Percentiles rank a stretch among this genome's conserved stretches.
Evolutionary conservation across 345 rosid species (phyloP).

Genomic region (Populus pruinosa): DNA sequence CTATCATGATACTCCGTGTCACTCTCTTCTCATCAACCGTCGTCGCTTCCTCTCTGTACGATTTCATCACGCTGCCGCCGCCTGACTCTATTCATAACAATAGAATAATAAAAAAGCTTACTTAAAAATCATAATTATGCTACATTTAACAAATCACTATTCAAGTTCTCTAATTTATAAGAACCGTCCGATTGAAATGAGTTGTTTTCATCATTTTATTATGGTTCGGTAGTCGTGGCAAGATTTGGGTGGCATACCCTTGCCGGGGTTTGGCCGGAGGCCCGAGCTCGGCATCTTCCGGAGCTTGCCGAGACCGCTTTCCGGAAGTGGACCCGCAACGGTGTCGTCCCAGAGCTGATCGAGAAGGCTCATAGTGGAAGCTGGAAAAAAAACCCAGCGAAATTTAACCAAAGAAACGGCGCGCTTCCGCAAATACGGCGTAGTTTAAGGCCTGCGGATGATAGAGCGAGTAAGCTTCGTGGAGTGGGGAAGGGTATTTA

Average conservation of each 20-base stretch:
- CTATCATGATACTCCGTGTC: conserved; percentile 80
- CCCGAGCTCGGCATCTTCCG: conserved; percentile 62
- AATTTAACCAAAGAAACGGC: background rate
- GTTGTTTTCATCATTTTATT: background rate
- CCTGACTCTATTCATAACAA: conserved; percentile 43
- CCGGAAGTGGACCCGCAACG: conserved; percentile 94
- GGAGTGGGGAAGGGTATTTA: conserved; percentile 22
- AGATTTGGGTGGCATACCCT: conserved; percentile 54
- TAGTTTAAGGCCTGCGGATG: background rate
- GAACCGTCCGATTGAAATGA: background rate
- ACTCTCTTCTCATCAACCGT: conserved; percentile 49
- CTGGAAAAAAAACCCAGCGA: background rate
- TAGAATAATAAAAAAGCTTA: background rate
- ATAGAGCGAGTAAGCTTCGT: background rate
- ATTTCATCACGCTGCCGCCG: conserved; percentile 44
- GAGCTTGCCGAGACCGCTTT: conserved; percentile 92
- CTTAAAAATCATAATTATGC: background rate
- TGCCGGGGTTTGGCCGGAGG: conserved; percentile 65
- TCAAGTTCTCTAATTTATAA: background rate
- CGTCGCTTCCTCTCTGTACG: conserved; percentile 47
- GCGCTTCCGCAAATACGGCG: background rate
- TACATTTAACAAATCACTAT: background rate
- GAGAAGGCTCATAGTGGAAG: conserved; percentile 63
- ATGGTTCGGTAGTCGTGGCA: background rate
- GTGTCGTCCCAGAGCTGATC: conserved; percentile 98